Percentiles rank a stretch among this genome's conserved stretches.
Evolutionary conservation across 2,329 filamentous ascomycete genomes (phyloP).

Genomic region (Penicillium sp.): DNA sequence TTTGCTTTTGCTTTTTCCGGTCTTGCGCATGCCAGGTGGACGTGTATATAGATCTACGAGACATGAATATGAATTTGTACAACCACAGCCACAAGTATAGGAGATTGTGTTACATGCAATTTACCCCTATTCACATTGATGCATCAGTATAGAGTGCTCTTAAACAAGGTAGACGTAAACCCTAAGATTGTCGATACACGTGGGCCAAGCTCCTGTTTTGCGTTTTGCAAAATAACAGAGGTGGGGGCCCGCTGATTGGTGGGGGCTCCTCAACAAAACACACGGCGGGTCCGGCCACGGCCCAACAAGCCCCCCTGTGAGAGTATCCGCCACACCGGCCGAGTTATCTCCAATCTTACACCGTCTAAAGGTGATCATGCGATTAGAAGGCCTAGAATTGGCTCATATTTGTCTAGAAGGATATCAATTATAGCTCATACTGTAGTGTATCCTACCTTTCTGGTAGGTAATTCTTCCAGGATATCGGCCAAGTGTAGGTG

Average conservation of each 20-base stretch:
- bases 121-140: background rate
- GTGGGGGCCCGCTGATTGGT: slow-evolving; percentile 9
- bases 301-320: slow-evolving; percentile 20
- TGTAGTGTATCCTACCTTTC: too few species aligned
- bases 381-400: background rate
- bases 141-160: background rate
- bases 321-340: background rate
- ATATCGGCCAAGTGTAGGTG: background rate
- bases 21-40: background rate
- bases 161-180: background rate
- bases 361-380: background rate
- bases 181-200: background rate
- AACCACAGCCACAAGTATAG: background rate
- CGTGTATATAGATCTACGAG: slow-evolving; percentile 20
- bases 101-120: background rate
- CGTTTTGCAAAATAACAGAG: slow-evolving; percentile 11
- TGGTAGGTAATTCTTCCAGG: too few species aligned
- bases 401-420: background rate
- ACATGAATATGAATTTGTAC: slow-evolving; percentile 12
- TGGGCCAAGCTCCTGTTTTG: background rate
- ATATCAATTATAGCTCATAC: too few species aligned
- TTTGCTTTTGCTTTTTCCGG: background rate
- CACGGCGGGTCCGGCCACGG: slow-evolving; percentile 12
- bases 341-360: background rate
- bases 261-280: slow-evolving; percentile 24